Evolutionary conservation across 148 eudicot genomes (phyloP), one percentile per base, ranked within the genome.

Genomic region (Chenopodium formosanum): DNA sequence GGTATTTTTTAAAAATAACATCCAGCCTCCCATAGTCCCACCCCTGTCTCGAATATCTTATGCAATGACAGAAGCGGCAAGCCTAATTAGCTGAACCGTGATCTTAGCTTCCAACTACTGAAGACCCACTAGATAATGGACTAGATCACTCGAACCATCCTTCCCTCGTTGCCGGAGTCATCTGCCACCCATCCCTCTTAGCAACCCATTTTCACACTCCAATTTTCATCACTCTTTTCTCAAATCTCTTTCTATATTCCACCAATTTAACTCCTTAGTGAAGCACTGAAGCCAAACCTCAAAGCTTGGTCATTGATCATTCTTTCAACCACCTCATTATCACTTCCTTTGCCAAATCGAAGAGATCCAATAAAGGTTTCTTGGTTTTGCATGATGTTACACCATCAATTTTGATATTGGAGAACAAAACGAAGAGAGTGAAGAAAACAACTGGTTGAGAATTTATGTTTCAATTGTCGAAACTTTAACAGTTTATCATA

Each of bases 101-200:
- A 83, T 94, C 77, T 48, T 87, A 7, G 84, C 89, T 11, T 83
- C 95, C 2, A 85, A 77, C 80, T 78, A 74, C 34, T 82, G 90
- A 10, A 32, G 32, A 7, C 85, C 87, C 4, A 31, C 81, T 20
- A 78, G 83, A n/a, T 73, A 79, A 84, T 95, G 96, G 98, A 83
- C 82, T 16, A 91, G 89, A 1, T 65, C 88, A 22, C 88, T 93
- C 16, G 97, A 87, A 92, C 4, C 89, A 82, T 73, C 89, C 98
- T 3, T 34, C 86, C 3, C 91, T 93, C 52, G 92, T 95, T 20
- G 88, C 94, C 84, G 87, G 81, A 83, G 92, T 95, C 89, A 93
- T 95, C 82, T 40, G 81, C 77, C 94, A 93, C 87, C 97, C 89
- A 8, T 89, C 91, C 52, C 92, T 95, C 9, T 64, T 94, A 95